These are phyloP conservation scores for Aureobasidium sp. DNA, from an alignment of 2,329 filamentous ascomycete genomes.

Conservation along the genomic window DNA sequence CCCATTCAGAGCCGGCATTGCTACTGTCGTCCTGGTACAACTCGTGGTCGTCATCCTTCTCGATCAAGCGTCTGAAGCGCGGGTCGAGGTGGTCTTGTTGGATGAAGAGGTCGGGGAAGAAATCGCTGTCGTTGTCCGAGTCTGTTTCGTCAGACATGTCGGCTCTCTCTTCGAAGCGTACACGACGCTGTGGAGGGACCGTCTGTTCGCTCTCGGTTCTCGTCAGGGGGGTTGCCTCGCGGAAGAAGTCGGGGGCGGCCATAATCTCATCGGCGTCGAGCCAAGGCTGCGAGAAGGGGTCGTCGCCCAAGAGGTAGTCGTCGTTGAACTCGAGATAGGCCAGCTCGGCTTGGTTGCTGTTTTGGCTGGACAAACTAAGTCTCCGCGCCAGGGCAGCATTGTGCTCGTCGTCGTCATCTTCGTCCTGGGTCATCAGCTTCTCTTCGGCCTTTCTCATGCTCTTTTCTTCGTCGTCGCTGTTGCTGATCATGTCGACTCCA, in stretches of 20 bases:
- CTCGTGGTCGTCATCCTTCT: slow-evolving; percentile 21
- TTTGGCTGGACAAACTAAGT: slow-evolving; percentile 20
- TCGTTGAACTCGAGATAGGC: slow-evolving; percentile 15
- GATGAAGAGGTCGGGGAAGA: slow-evolving; percentile 29
- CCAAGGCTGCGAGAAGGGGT: slow-evolving; percentile 9
- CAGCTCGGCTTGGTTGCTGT: slow-evolving; percentile 15
- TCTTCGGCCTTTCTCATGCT: slow-evolving; percentile 18
- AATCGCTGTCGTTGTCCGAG: slow-evolving; percentile 23
- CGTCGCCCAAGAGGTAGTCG: slow-evolving; percentile 4
- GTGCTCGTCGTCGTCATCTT: slow-evolving; percentile 18
- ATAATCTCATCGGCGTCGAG: slow-evolving; percentile 8
- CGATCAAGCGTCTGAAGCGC: slow-evolving; percentile 16
- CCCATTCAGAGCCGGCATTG: slow-evolving; percentile 25
- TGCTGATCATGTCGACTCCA: slow-evolving; percentile 24
- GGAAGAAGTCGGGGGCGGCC: slow-evolving; percentile 6
- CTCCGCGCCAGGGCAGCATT: slow-evolving; percentile 18
- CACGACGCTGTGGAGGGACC: slow-evolving; percentile 23
- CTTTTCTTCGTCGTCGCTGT: slow-evolving; percentile 21
- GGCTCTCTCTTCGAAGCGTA: slow-evolving; percentile 27
- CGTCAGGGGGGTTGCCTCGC: background rate
- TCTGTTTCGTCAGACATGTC: slow-evolving; percentile 22
- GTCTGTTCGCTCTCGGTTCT: slow-evolving; percentile 18
- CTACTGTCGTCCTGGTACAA: slow-evolving; percentile 20
- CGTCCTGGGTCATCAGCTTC: slow-evolving; percentile 10
- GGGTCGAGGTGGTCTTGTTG: slow-evolving; percentile 21